Conservation (phyloP, 1,139 yeast genomes). For the Debaryomycetaceae sp. region DNA sequence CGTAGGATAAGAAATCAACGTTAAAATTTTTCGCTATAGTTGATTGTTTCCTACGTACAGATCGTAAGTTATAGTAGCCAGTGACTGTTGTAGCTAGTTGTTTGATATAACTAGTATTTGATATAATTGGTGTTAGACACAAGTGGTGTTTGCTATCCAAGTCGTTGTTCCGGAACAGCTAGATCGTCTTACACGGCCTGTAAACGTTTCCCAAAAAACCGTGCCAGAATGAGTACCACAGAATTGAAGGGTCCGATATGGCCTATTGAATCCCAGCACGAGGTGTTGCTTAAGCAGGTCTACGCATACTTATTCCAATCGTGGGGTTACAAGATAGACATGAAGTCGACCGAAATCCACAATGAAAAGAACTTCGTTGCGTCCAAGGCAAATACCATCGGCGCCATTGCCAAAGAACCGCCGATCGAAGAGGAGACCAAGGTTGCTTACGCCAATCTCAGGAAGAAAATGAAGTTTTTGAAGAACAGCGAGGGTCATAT, state of each 20-base stretch:
- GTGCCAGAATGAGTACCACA: not conserved
- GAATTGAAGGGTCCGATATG: not conserved
- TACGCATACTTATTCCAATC: conserved; percentile 44
- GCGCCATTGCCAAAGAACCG: not conserved
- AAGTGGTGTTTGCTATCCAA: too few species aligned
- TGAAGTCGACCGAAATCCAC: not conserved
- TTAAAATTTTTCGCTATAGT: too few species aligned
- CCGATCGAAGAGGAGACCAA: not conserved
- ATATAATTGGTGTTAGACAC: too few species aligned
- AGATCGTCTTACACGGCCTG: too few species aligned
- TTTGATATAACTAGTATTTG: too few species aligned
- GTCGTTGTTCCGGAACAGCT: too few species aligned
- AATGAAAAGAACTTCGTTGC: not conserved
- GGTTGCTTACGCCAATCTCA: not conserved
- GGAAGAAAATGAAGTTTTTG: not conserved
- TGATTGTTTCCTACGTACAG: too few species aligned
- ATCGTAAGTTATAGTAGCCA: too few species aligned
- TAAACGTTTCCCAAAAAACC: not conserved
- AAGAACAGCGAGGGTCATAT: not conserved
- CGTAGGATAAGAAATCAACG: not conserved
- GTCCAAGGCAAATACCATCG: not conserved
- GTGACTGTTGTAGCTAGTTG: too few species aligned
- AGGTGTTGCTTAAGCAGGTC: conserved; percentile 63
- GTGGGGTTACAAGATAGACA: not conserved
- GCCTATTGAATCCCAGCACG: conserved; percentile 18